Base-by-base conservation (phyloP, 139 green algal species). In the Pseudopediastrum boryanum region DNA sequence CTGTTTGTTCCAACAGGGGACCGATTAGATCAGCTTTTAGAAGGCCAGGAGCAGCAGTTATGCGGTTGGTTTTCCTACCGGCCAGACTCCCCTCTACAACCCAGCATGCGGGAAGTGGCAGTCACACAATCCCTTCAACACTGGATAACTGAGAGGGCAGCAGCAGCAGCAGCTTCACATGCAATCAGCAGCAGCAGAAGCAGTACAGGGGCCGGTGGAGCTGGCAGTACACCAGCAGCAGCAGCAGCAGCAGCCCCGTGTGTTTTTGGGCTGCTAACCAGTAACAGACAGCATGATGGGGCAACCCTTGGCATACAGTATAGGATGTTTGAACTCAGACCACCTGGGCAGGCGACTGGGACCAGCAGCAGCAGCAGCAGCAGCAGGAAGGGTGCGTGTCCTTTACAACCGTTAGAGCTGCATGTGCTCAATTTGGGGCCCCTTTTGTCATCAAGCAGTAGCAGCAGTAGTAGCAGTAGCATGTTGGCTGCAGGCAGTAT, bases 1-100 rank as follows among this genome's bases (percentile, higher is more conserved):
- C 3, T 36, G 2, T 21, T 25, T 21, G 25, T 1, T 12, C 9
- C 12, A 19, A 33, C 69, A 77, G 46, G 25, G 10, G 48, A 77
- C 0, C 2, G 31, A 46, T n/a, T 64, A 50, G 48, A 64, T 16
- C 2, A 64, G 27, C 46, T 77, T 48, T 23, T 64, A 16, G 12
- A 38, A 10, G 27, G 33, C 25, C 77, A 51, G 42, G 58, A 23
- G 72, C 59, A 25, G 71, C 19, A 31, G 41, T 5, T 42, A 23
- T 65, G 72, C 7, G 83, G 83, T 5, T 88, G 83, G 83, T 35
- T 88, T 6, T 81, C 74, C 4, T 83, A 84, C 68, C 43, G 83
- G 2, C 69, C 46, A 19, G 31, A 3, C 16, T 63, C 43, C 3
- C 59, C 67, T 0, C 10, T 65, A 31, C 36, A 33, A 2, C 79